Evolutionary conservation across 2,329 filamentous ascomycete genomes (phyloP).

Genomic region (Arthrobotrys sphaeroides): DNA sequence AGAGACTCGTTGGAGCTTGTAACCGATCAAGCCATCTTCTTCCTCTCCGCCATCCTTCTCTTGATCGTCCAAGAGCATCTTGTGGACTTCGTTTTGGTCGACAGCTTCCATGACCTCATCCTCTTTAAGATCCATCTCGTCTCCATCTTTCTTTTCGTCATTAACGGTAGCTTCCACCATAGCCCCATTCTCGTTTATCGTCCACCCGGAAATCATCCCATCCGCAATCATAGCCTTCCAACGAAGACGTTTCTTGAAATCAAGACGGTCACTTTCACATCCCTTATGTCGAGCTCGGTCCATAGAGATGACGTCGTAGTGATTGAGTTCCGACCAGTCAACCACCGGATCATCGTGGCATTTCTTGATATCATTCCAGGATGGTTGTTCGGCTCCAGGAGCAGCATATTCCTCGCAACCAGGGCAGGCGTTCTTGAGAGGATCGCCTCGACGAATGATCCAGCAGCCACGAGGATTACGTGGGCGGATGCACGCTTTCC

Average conservation of each 20-base stretch:
- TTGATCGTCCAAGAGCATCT: not conserved
- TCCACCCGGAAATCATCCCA: conserved; percentile 25
- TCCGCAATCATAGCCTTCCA: conserved; percentile 20
- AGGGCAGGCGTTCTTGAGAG: conserved; percentile 6
- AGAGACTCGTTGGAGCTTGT: conserved; percentile 8
- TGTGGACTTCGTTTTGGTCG: not conserved
- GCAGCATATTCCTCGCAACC: conserved; percentile 32
- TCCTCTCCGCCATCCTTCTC: not conserved
- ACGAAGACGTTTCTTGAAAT: conserved; percentile 9
- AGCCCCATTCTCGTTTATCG: not conserved
- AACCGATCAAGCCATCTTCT: conserved; percentile 4
- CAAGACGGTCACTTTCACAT: conserved; percentile 31
- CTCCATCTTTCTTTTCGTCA: not conserved
- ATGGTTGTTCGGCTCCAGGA: conserved; percentile 22
- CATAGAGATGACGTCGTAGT: conserved; percentile 19
- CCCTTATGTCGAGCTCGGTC: conserved; percentile 23
- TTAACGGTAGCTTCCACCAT: conserved; percentile 1
- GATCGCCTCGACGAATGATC: conserved; percentile 44
- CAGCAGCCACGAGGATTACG: conserved; percentile 46
- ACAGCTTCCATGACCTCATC: conserved; percentile 28
- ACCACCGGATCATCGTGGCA: conserved; percentile 6
- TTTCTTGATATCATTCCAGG: conserved; percentile 30
- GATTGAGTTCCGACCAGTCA: conserved; percentile 34
- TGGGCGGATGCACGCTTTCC: conserved; percentile 29
- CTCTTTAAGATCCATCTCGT: not conserved